phyloP scores from a whole-genome alignment of 176 grass and related monocot genomes.

The Tillandsia fasciculata region DNA sequence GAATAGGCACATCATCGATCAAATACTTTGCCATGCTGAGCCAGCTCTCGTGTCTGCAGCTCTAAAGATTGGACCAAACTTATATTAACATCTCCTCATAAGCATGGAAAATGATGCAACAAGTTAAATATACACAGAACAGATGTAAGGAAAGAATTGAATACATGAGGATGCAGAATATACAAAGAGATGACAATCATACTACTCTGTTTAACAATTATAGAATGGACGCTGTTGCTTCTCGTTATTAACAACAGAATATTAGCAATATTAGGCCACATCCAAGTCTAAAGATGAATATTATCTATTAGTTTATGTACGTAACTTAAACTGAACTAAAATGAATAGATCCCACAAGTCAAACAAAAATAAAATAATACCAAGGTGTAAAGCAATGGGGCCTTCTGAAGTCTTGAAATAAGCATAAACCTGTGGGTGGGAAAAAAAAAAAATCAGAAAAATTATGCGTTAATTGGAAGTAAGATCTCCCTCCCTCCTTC shows the following conservation, averaged over 20 bases:
- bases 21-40: constrained; percentile 54
- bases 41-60: constrained; percentile 65
- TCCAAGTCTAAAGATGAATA: too few species aligned
- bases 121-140: too few species aligned
- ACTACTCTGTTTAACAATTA: too few species aligned
- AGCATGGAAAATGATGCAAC: not conserved
- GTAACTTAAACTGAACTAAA: not conserved
- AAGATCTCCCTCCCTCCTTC: not conserved
- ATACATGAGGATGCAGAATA: not conserved
- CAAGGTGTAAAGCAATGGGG: constrained; percentile 65
- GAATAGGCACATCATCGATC: constrained; percentile 44
- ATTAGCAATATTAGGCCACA: too few species aligned
- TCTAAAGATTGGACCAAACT: constrained; percentile 28
- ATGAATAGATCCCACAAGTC: not conserved
- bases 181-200: not conserved
- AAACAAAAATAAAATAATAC: constrained; percentile 23
- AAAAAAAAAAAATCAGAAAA: not conserved
- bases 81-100: not conserved
- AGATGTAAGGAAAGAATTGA: not conserved
- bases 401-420: constrained; percentile 43
- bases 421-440: constrained; percentile 62
- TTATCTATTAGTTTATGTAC: too few species aligned
- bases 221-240: too few species aligned
- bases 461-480: not conserved
- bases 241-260: too few species aligned